Conservation (phyloP, 306 rosid species). For the Hippophae tibetana region DNA sequence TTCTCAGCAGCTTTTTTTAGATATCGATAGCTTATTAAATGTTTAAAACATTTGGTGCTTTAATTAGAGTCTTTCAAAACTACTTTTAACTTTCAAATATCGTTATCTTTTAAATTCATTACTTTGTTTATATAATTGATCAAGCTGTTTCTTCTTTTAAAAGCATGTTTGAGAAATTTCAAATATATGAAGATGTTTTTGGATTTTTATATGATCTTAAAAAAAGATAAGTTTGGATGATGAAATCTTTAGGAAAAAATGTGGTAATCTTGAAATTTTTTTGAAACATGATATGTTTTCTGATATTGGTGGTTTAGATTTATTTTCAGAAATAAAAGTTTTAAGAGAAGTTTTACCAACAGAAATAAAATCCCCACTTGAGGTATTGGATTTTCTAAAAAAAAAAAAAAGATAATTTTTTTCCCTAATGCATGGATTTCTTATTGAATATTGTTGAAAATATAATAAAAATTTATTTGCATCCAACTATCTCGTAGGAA, state of each 20-base stretch:
- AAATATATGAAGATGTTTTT: background rate
- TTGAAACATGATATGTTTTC: background rate
- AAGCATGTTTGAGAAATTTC: background rate
- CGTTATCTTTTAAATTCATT: background rate
- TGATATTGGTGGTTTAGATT: background rate
- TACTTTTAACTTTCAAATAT: too few relatives aligned
- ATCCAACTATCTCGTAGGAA: too few relatives aligned
- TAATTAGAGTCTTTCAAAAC: too few relatives aligned
- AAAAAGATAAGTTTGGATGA: background rate
- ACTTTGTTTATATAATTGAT: constrained; percentile 4
- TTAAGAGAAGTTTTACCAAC: background rate
- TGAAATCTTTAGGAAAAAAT: background rate
- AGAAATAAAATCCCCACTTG: background rate
- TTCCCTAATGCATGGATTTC: too few relatives aligned
- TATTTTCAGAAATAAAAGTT: background rate
- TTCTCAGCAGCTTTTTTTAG: too few relatives aligned
- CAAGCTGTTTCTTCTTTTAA: background rate
- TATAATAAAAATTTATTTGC: too few relatives aligned
- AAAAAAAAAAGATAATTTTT: too few relatives aligned
- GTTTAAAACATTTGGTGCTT: too few relatives aligned
- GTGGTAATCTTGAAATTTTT: background rate
- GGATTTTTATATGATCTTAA: background rate
- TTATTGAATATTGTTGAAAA: too few relatives aligned
- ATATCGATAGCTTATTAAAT: too few relatives aligned
- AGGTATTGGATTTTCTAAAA: too few relatives aligned